phyloP scores from a whole-genome alignment of 169 alveolate species.

The Cardiosporidium cionae region DNA sequence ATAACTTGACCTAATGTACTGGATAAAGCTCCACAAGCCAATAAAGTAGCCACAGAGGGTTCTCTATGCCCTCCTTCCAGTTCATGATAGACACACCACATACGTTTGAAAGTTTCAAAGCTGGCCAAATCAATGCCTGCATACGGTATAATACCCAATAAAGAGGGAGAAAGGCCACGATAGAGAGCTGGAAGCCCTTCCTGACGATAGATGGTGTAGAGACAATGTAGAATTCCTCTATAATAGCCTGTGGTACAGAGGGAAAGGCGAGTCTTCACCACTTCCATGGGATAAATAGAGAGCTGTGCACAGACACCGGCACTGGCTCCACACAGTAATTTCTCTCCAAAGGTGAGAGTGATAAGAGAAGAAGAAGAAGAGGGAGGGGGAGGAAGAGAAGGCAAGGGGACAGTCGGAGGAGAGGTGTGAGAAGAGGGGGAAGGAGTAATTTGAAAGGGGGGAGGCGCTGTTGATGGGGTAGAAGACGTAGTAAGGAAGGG shows the following conservation, averaged over 20 bases:
- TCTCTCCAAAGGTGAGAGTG: slow-evolving; percentile 15
- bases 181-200: slow-evolving; percentile 30
- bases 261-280: slow-evolving; percentile 47
- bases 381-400: not conserved
- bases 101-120: slow-evolving; percentile 32
- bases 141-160: slow-evolving; percentile 41
- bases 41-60: slow-evolving; percentile 13
- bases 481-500: not conserved
- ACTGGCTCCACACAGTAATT: slow-evolving; percentile 32
- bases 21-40: slow-evolving; percentile 26
- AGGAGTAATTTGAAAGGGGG: slow-evolving; percentile 5
- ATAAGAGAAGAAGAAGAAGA: slow-evolving; percentile 8
- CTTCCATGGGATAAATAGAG: slow-evolving; percentile 43
- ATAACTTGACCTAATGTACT: slow-evolving; percentile 33
- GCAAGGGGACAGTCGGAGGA: not conserved
- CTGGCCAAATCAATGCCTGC: slow-evolving; percentile 41
- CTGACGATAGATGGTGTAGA: slow-evolving; percentile 3
- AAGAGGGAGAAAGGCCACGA: slow-evolving; percentile 34
- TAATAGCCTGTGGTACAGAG: slow-evolving; percentile 34
- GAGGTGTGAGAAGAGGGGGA: not conserved
- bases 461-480: not conserved
- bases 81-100: not conserved
- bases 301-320: slow-evolving; percentile 43
- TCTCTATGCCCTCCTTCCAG: not conserved
- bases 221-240: slow-evolving; percentile 32